These are phyloP conservation scores for Chalara sp. DNA, from an alignment of 2,329 filamentous ascomycete genomes.

Conservation along the genomic window DNA sequence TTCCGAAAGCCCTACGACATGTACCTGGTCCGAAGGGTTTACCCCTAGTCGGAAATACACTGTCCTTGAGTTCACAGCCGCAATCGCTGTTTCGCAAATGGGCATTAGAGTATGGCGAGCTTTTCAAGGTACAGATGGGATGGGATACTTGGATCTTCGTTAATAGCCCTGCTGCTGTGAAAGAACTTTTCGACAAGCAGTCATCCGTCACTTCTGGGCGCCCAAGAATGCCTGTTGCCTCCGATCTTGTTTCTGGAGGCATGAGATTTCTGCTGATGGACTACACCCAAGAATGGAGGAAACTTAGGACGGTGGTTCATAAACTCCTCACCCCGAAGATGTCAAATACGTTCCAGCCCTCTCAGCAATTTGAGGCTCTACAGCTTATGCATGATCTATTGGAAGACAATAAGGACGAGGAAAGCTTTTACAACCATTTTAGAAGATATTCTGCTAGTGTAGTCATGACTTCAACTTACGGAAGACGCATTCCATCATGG, in stretches of 20 bases:
- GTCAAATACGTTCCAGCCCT: not conserved
- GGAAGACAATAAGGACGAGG: not conserved
- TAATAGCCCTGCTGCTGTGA: conserved; percentile 35
- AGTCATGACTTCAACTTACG: not conserved
- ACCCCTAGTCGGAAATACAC: no score
- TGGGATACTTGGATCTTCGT: conserved; percentile 40
- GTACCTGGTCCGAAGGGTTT: no score
- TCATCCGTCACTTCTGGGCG: conserved; percentile 29
- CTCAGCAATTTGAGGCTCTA: not conserved
- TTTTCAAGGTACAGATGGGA: conserved; percentile 36
- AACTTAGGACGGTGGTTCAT: not conserved
- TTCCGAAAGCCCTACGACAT: no score
- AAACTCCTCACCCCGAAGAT: not conserved
- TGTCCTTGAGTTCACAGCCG: no score
- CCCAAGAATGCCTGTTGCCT: conserved; percentile 31
- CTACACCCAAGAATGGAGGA: not conserved
- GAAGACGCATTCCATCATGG: not conserved
- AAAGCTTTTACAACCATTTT: not conserved
- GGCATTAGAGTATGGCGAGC: conserved; percentile 36
- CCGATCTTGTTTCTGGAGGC: conserved; percentile 3
- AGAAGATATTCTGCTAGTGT: not conserved
- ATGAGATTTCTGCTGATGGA: not conserved
- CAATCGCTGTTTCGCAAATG: conserved; percentile 18
- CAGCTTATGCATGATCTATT: not conserved
- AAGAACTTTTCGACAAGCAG: conserved; percentile 37